phyloP scores from a whole-genome alignment of 495 filamentous ascomycete species.

The Chaetomium cochliodes region DNA sequence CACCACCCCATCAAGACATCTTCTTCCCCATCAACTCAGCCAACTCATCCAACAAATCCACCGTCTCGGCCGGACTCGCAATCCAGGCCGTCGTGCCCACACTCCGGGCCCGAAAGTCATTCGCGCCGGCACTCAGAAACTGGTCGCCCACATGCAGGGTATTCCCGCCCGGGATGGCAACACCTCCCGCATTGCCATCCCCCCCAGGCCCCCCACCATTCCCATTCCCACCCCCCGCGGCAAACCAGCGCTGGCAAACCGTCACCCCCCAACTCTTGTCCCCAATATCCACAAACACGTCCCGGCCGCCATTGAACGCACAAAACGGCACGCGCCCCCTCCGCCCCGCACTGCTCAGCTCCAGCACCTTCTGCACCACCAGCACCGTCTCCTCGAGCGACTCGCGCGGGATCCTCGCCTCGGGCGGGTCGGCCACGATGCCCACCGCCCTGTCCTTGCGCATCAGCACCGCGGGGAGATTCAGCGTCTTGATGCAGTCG shows the following conservation, averaged over 20 bases:
- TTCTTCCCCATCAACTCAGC: slow-evolving; percentile 55
- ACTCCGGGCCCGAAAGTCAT: slow-evolving; percentile 85
- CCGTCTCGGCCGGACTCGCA: slow-evolving; percentile 85
- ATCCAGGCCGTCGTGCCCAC: slow-evolving; percentile 82
- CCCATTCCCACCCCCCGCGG: slow-evolving; percentile 38
- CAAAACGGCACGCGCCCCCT: slow-evolving; percentile 76
- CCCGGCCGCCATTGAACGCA: slow-evolving; percentile 95
- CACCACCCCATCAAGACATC: slow-evolving; percentile 24
- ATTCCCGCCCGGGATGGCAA: slow-evolving; percentile 47
- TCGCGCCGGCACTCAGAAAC: slow-evolving; percentile 91
- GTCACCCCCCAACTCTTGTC: slow-evolving; percentile 95
- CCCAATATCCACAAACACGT: slow-evolving; percentile 98
- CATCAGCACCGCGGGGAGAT: slow-evolving; percentile 71
- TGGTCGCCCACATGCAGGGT: slow-evolving; percentile 92
- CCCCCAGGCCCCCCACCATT: not conserved
- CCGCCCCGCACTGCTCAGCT: slow-evolving; percentile 60
- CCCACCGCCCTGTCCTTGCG: slow-evolving; percentile 94
- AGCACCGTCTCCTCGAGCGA: slow-evolving; percentile 94
- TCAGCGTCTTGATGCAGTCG: slow-evolving; percentile 74
- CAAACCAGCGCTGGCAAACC: slow-evolving; percentile 87
- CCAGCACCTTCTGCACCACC: slow-evolving; percentile 85
- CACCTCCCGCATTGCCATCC: slow-evolving; percentile 23
- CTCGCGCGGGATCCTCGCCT: slow-evolving; percentile 74
- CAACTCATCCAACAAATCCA: slow-evolving; percentile 82
- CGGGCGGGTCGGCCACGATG: slow-evolving; percentile 63